Evolutionary conservation across 305 asterid genomes (phyloP), one percentile per base, ranked within the genome.

Genomic region (Plantago rigida): DNA sequence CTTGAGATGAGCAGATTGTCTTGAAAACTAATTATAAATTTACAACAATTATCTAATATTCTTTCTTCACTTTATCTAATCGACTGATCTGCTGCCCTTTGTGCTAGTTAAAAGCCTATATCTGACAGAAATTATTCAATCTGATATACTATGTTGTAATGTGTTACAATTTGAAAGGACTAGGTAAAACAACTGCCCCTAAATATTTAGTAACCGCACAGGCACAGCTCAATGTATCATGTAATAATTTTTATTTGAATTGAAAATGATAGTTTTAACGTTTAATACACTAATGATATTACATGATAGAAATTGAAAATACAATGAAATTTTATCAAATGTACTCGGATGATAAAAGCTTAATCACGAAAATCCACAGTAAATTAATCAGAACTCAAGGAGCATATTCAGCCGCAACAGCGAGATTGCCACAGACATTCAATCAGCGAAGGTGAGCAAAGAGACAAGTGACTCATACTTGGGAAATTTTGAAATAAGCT

Each of bases 381-480:
- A 13, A 15, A 54, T 13, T 13, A 9, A 54, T 41, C 6, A 26
- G 13, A 28, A 41, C 13, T 41, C 3, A 41, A 41, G 13, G 46
- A 41, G 3, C 0, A 41, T 41, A 9, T 41, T 9, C 9, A 41
- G 46, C 46, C 7, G 13, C 7, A 41, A 41, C 46, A 41, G 13
- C 1, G 12, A 41, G 24, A 54, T 13, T 17, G 13, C 45, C 24
- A 49, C 3, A 54, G 13, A 26, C 39, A 54, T 24, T 81, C 70
- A 81, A 13, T 81, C 81, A 4, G 76, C 69, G 52, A 54, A 69
- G 14, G 95, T 79, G 77, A 91, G 94, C 73, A 77, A 58, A 64
- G 83, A 69, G 80, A 91, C 60, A 17, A 91, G 78, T 51, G 88
- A 75, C 66, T 81, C 79, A 17, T 84, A 66, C 68, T 71, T 75